phyloP scores from a whole-genome alignment of 2,329 filamentous ascomycete genomes.

The Botrytis sinoallii region DNA sequence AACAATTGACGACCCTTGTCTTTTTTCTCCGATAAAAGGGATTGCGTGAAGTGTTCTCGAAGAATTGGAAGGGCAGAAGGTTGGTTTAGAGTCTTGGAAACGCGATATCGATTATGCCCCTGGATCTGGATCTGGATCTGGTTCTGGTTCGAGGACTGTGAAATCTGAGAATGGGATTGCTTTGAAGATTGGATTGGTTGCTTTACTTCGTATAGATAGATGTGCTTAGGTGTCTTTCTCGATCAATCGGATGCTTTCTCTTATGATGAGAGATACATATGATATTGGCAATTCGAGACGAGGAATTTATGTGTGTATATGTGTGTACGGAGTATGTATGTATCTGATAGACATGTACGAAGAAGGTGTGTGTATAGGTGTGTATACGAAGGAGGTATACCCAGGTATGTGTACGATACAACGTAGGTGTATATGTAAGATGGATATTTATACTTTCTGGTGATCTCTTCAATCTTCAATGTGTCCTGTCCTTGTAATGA shows the following conservation, averaged over 20 bases:
- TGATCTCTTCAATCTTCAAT: not conserved
- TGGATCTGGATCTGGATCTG: not conserved
- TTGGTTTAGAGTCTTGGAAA: not conserved
- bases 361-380: no score
- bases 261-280: not conserved
- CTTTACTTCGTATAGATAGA: not conserved
- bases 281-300: not conserved
- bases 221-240: not conserved
- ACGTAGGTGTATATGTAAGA: not conserved
- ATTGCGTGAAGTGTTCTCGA: slow-evolving; percentile 2
- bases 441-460: not conserved
- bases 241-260: not conserved
- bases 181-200: not conserved
- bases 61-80: not conserved
- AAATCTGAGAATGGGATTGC: not conserved
- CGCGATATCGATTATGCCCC: not conserved
- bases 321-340: not conserved
- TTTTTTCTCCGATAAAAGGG: not conserved
- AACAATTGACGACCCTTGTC: not conserved
- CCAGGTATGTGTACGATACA: not conserved
- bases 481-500: not conserved
- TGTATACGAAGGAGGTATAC: not conserved
- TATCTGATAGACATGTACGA: not conserved
- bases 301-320: not conserved
- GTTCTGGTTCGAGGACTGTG: not conserved